Percentiles rank a stretch among this genome's conserved stretches.
Evolutionary conservation across 1,139 yeast species (phyloP).

Genomic region (Meyerozyma carpophila): DNA sequence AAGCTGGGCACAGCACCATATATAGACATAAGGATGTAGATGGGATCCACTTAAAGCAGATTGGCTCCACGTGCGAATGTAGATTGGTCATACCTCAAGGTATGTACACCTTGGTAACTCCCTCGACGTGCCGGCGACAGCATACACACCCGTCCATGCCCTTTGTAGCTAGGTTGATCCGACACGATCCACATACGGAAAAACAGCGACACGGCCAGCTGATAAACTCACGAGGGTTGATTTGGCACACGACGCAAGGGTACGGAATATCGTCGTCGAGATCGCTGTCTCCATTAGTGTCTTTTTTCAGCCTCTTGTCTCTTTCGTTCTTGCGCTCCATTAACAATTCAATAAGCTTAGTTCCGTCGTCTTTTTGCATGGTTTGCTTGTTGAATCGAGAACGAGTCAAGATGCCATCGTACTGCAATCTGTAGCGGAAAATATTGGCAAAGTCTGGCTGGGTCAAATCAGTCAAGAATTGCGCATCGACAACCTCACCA

Average conservation of each 20-base stretch:
- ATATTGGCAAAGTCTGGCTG: slow-evolving; percentile 28
- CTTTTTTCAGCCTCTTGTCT: slow-evolving; percentile 5
- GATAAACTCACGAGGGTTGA: slow-evolving; percentile 66
- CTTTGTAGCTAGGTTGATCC: slow-evolving; percentile 68
- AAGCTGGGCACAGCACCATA: too few species aligned
- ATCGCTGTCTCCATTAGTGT: slow-evolving; percentile 3
- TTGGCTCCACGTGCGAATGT: too few species aligned
- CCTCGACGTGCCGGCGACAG: slow-evolving; percentile 69
- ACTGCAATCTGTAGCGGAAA: slow-evolving; percentile 23
- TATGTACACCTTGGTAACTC: slow-evolving; percentile 44
- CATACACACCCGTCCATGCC: slow-evolving; percentile 81
- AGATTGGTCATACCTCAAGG: too few species aligned
- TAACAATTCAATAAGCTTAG: slow-evolving; percentile 18
- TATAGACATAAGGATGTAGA: background rate
- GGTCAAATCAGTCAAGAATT: slow-evolving; percentile 23
- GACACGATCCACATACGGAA: slow-evolving; percentile 80
- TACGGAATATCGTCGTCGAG: slow-evolving; percentile 16
- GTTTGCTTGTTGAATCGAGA: slow-evolving; percentile 25
- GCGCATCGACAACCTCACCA: background rate
- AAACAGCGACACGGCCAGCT: slow-evolving; percentile 94
- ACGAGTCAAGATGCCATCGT: slow-evolving; percentile 33
- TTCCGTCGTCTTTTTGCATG: slow-evolving; percentile 17
- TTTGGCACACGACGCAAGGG: slow-evolving; percentile 79
- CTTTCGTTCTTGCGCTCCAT: slow-evolving; percentile 12
- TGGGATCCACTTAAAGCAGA: too few species aligned